Evolutionary conservation across 495 filamentous ascomycete species (phyloP), one percentile per base, ranked within the genome.

Genomic region (Aspergillus asperescens): DNA sequence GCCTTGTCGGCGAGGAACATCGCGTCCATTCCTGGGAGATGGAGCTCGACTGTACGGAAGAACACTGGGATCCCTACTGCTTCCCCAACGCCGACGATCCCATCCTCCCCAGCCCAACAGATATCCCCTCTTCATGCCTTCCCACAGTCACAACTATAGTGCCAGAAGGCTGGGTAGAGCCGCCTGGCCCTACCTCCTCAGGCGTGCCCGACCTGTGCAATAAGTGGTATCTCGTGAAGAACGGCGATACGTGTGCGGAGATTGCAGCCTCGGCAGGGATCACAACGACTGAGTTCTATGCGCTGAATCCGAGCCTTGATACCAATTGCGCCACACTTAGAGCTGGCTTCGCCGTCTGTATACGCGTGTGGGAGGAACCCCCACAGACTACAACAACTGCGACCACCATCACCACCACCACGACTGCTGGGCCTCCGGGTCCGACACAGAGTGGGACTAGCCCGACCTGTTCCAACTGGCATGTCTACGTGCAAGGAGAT

Each of bases 131-230:
- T 15, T 45, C 42, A 19, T 45, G 42, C 42, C 16, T n/a, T 19
- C 42, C 45, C 6, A 48, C 45, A 3, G 49, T 47, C 4, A 57
- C 50, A 22, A 58, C 23, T 3, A 45, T 45, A 27, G 39, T 24
- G 4, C 42, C 42, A n/a, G 20, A 45, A n/a, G 34, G 31, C 6
- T 39, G 31, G 47, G 32, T 39, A 18, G 34, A 27, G 5, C 31
- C 32, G 0, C 47, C 47, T 2, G 31, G 31, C 6, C 47, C 47
- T 7, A 50, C 47, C 3, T 7, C 39, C 25, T 25, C 18, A 8
- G 47, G 47, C 6, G 8, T 27, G 32, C 31, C 32, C 3, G 31
- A 37, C 27, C 23, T 12, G 3, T 50, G 47, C 34, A 50, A 50
- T 25, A 37, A 37, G 13, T 50, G 23, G 31, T 23, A 50, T 27